phyloP scores from a whole-genome alignment of 352 stramenopile species.

The Phytophthora quininea region DNA sequence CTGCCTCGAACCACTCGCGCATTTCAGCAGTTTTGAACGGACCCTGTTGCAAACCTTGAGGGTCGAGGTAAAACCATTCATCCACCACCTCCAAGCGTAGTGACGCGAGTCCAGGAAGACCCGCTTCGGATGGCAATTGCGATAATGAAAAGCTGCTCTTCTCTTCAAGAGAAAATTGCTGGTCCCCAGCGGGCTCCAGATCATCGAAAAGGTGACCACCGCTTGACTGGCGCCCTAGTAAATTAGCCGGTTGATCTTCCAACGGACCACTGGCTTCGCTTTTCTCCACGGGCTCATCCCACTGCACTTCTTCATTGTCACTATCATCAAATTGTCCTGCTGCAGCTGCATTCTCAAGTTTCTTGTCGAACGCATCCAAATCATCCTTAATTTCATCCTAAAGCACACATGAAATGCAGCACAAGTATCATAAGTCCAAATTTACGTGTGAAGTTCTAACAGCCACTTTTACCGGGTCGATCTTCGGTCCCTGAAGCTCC shows the following conservation, averaged over 20 bases:
- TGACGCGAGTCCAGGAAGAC: constrained; percentile 28
- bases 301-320: constrained; percentile 70
- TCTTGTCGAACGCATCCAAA: constrained; percentile 82
- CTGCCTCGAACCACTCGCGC: constrained; percentile 90
- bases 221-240: constrained; percentile 25
- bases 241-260: constrained; percentile 23
- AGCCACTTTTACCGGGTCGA: constrained; percentile 34
- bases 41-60: constrained; percentile 80
- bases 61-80: constrained; percentile 90
- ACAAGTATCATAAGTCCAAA: neutral
- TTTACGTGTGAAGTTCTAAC: no score
- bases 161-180: constrained; percentile 30
- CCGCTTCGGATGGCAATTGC: constrained; percentile 23
- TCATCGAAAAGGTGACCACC: constrained; percentile 37
- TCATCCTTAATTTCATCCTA: constrained; percentile 58
- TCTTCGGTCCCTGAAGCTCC: constrained; percentile 42
- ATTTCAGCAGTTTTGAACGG: constrained; percentile 89
- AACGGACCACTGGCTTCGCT: constrained; percentile 30
- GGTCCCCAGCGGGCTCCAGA: constrained; percentile 30
- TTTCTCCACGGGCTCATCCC: constrained; percentile 52
- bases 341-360: constrained; percentile 72
- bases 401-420: neutral
- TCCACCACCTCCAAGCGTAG: constrained; percentile 58
- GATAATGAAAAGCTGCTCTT: constrained; percentile 42
- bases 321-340: constrained; percentile 87